Evolutionary conservation across 2,329 filamentous ascomycete species (phyloP).

Genomic region (Onygenales sp.): DNA sequence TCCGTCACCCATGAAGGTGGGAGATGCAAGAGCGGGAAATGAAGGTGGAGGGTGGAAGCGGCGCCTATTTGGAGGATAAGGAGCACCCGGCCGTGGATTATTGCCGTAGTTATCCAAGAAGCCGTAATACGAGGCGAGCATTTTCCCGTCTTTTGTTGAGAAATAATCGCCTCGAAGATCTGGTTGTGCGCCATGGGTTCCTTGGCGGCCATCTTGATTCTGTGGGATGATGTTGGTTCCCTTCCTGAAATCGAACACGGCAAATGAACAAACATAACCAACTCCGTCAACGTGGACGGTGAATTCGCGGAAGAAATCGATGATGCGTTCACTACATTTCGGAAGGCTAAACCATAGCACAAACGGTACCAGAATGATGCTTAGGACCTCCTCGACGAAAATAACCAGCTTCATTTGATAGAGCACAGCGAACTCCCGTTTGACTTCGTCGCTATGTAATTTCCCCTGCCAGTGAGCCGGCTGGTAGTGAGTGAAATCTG

Average conservation of each 20-base stretch:
- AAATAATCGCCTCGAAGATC: slow-evolving; percentile 88
- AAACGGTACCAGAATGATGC: slow-evolving; percentile 85
- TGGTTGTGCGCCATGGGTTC: slow-evolving; percentile 23
- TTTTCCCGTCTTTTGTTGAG: slow-evolving; percentile 90
- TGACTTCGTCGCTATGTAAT: slow-evolving; percentile 90
- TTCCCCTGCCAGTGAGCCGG: slow-evolving; percentile 81
- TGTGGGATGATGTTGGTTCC: slow-evolving; percentile 50
- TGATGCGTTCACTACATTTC: slow-evolving; percentile 79
- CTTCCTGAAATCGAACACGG: slow-evolving; percentile 93
- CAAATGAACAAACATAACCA: slow-evolving; percentile 93
- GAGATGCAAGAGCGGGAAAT: slow-evolving; percentile 57
- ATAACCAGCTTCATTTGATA: slow-evolving; percentile 91
- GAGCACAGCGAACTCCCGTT: slow-evolving; percentile 76
- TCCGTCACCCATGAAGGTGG: slow-evolving; percentile 16
- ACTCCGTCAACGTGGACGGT: slow-evolving; percentile 94
- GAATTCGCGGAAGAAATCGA: slow-evolving; percentile 97
- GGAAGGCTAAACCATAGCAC: slow-evolving; percentile 80
- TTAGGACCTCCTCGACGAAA: slow-evolving; percentile 84
- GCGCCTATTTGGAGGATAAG: slow-evolving; percentile 40
- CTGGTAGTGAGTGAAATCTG: slow-evolving; percentile 85
- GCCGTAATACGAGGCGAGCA: slow-evolving; percentile 93
- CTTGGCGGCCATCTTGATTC: slow-evolving; percentile 23
- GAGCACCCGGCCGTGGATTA: slow-evolving; percentile 59
- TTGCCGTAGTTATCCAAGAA: slow-evolving; percentile 88
- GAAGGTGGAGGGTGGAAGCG: slow-evolving; percentile 66